A percentile compares a stretch with the other conserved stretches of the same genome.
Conservation (phyloP, 1,284 basidiomycete species). For the Trichosporon coremiiforme region DNA sequence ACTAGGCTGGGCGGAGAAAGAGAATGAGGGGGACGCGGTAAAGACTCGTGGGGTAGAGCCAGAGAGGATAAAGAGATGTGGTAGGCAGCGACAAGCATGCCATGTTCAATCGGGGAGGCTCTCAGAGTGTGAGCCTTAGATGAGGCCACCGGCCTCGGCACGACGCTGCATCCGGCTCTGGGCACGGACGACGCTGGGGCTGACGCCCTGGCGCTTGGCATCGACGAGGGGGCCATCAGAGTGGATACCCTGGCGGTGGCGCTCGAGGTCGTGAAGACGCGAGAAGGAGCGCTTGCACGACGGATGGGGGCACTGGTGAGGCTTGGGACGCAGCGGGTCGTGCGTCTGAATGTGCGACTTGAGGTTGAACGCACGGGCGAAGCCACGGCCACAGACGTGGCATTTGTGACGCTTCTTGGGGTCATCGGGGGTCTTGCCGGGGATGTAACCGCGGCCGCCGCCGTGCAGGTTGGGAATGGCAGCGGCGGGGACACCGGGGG, state of each 20-base stretch:
- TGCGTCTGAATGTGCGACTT: slow-evolving; percentile 57
- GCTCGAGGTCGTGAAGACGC: slow-evolving; percentile 57
- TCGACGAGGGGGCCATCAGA: slow-evolving; percentile 56
- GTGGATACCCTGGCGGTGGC: slow-evolving; percentile 57
- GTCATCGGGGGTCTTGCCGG: slow-evolving; percentile 57
- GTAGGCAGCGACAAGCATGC: slow-evolving; percentile 48
- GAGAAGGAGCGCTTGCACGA: slow-evolving; percentile 56
- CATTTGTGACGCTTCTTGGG: slow-evolving; percentile 58
- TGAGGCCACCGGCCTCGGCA: slow-evolving; percentile 47
- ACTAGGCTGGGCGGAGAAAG: slow-evolving; percentile 30
- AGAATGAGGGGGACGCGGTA: slow-evolving; percentile 41
- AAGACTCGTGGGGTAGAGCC: slow-evolving; percentile 45
- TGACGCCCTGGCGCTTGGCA: slow-evolving; percentile 53
- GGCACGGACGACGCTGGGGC: slow-evolving; percentile 52
- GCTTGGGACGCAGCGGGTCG: slow-evolving; percentile 56
- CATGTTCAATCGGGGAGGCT: slow-evolving; percentile 35
- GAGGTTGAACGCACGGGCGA: slow-evolving; percentile 57
- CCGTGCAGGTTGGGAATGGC: slow-evolving; percentile 52
- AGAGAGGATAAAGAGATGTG: slow-evolving; percentile 27
- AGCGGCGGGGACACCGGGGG: slow-evolving; percentile 47
- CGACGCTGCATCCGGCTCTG: slow-evolving; percentile 50
- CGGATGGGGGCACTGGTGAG: slow-evolving; percentile 54
- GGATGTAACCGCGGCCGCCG: slow-evolving; percentile 56
- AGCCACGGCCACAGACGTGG: slow-evolving; percentile 54
- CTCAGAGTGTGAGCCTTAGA: slow-evolving; percentile 34